These are phyloP conservation scores for Alternaria arbusti DNA, from an alignment of 2,329 filamentous ascomycete genomes.

Conservation along the genomic window DNA sequence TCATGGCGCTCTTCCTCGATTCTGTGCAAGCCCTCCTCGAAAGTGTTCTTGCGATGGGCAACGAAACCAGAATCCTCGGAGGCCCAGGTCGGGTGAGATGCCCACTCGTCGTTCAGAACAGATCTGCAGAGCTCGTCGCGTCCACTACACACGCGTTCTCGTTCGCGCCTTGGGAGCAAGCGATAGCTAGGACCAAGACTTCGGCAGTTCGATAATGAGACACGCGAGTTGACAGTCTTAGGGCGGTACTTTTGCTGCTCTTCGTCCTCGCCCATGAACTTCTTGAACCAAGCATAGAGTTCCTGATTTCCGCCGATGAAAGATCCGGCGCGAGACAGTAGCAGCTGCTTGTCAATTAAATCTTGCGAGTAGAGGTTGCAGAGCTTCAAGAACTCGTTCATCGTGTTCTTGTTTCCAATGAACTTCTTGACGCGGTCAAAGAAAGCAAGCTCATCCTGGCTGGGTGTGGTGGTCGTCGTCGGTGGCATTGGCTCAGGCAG, in stretches of 20 bases:
- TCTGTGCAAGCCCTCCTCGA: slow-evolving; percentile 90
- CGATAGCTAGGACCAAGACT: slow-evolving; percentile 96
- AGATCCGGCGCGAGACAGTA: slow-evolving; percentile 80
- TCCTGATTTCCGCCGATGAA: slow-evolving; percentile 91
- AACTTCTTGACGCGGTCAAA: slow-evolving; percentile 98
- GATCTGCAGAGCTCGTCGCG: slow-evolving; percentile 92
- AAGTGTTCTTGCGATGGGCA: slow-evolving; percentile 94
- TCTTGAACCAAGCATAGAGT: slow-evolving; percentile 86
- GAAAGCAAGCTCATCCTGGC: slow-evolving; percentile 85
- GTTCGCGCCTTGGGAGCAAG: slow-evolving; percentile 86
- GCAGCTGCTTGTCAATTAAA: slow-evolving; percentile 82
- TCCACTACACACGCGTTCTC: slow-evolving; percentile 89
- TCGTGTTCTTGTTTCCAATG: slow-evolving; percentile 87
- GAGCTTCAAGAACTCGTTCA: slow-evolving; percentile 95
- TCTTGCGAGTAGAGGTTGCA: slow-evolving; percentile 95
- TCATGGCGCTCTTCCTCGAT: slow-evolving; percentile 99
- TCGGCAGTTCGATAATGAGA: slow-evolving; percentile 94
- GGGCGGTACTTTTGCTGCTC: slow-evolving; percentile 51
- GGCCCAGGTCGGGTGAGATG: slow-evolving; percentile 97
- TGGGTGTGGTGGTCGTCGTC: slow-evolving; percentile 73
- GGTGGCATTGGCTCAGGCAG: slow-evolving; percentile 87
- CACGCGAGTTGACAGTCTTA: slow-evolving; percentile 79
- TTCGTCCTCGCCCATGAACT: slow-evolving; percentile 79
- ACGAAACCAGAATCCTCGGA: slow-evolving; percentile 98
- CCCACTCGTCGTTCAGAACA: slow-evolving; percentile 97